Base-by-base conservation (phyloP, 768 basidiomycete genomes). In the Lentinula lateritia region DNA sequence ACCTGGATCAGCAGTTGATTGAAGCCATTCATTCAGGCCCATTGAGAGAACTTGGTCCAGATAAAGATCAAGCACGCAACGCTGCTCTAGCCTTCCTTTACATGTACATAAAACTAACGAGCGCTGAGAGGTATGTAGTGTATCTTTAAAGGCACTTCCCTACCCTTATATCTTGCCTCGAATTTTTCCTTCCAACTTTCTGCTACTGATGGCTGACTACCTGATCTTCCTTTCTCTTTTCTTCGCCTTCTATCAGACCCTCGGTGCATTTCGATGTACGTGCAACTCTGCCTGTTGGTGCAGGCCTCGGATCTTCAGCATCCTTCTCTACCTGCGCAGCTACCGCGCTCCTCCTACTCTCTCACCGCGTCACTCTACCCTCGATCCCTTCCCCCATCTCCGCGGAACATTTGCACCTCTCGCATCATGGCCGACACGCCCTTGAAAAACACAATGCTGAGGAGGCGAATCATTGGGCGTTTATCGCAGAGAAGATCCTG, bases 291-390 rank as follows among this genome's bases (percentile, higher is more conserved):
- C 97, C 97, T 34, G 88, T 98, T 61, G 90, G 93, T 7, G 97
- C 97, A 15, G 97, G 97, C 50, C 87, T 98, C 53, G 97, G 97
- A 23, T 98, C 96, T 12, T 97, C 95, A 20, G 97, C 97, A 6
- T 93, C 97, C 23, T 98, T 89, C 77, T 98, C 95, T 3, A 85
- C 88, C 18, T 97, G 95, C 70, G 77, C 89, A 50, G 87, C 94
- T 9, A 87, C 92, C 1, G 78, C 92, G 5, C 78, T 96, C 48
- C 83, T 98, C 41, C 80, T 95, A 52, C 80, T 90, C 13, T 85
- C 92, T 70, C 77, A 80, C 52, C 88, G 87, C 64, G 85, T 97
- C 68, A 74, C 66, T 46, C 70, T 83, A 8, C 85, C 85, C n/a
- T 68, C 77, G n/a, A 72, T 75, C 42, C 84, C 84, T 20, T 74